Conservation (phyloP, 257 asterid genomes). For the Ligustrum vulgare region DNA sequence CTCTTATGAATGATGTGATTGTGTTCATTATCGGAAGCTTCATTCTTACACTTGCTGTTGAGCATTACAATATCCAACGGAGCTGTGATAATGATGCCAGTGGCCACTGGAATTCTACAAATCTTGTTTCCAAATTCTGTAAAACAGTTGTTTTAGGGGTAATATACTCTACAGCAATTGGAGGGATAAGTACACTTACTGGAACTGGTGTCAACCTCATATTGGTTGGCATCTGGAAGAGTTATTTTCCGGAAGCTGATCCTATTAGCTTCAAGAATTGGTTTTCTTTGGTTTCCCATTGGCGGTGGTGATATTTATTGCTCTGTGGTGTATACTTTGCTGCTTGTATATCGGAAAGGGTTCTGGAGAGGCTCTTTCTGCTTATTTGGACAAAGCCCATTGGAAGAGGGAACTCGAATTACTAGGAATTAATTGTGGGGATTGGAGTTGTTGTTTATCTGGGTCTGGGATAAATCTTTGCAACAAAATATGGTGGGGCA, state of each 20-base stretch:
- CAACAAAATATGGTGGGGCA: background rate
- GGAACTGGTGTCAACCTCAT: slow-evolving; percentile 96
- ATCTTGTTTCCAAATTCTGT: slow-evolving; percentile 54
- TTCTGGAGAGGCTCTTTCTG: slow-evolving; percentile 50
- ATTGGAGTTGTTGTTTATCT: background rate
- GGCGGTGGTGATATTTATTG: slow-evolving; percentile 52
- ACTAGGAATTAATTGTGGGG: background rate
- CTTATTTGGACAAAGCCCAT: slow-evolving; percentile 64
- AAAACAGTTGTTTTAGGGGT: slow-evolving; percentile 89
- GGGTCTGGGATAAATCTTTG: background rate
- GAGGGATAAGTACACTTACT: slow-evolving; percentile 91
- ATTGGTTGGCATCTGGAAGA: slow-evolving; percentile 96
- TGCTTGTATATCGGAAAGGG: slow-evolving; percentile 54
- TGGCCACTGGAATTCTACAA: slow-evolving; percentile 83
- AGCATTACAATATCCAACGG: slow-evolving; percentile 89
- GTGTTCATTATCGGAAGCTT: slow-evolving; percentile 85
- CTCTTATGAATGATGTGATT: slow-evolving; percentile 85
- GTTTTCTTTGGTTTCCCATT: slow-evolving; percentile 80
- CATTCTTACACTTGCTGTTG: slow-evolving; percentile 92
- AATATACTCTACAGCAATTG: slow-evolving; percentile 69
- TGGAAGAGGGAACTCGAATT: slow-evolving; percentile 75
- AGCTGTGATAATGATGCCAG: slow-evolving; percentile 95
- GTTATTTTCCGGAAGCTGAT: slow-evolving; percentile 69
- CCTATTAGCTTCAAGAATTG: slow-evolving; percentile 85
- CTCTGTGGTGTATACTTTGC: slow-evolving; percentile 75